These are phyloP conservation scores for Phaffia tasmanica DNA, from an alignment of 768 basidiomycete genomes.

Conservation along the genomic window DNA sequence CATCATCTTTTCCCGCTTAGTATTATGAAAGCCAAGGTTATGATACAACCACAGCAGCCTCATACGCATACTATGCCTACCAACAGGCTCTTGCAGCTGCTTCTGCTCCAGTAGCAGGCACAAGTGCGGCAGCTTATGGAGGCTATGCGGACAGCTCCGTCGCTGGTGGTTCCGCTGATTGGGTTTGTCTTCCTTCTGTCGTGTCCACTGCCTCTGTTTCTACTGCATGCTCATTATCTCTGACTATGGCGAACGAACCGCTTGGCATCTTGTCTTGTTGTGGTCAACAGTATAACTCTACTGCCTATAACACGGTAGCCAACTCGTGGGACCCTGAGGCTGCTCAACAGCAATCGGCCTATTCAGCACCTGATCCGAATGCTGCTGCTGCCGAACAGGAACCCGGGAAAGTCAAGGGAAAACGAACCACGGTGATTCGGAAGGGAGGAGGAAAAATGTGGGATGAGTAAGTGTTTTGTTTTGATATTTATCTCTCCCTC, in stretches of 20 bases:
- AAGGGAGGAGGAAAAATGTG: constrained; percentile 94
- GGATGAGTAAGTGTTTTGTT: constrained; percentile 53
- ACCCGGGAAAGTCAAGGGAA: constrained; percentile 65
- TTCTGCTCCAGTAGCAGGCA: not conserved
- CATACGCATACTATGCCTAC: constrained; percentile 15
- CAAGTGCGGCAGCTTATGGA: constrained; percentile 11
- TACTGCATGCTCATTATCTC: not conserved
- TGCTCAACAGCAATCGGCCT: constrained; percentile 7
- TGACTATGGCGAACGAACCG: not conserved
- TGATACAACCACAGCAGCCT: constrained; percentile 13
- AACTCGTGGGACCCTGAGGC: constrained; percentile 19
- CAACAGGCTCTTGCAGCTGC: constrained; percentile 17
- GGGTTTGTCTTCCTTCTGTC: not conserved
- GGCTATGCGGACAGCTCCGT: constrained; percentile 3
- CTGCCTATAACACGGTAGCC: constrained; percentile 3
- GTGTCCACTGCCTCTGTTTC: not conserved
- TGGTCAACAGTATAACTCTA: not conserved
- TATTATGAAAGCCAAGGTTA: constrained; percentile 26
- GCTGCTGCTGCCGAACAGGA: constrained; percentile 35
- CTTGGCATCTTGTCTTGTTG: not conserved
- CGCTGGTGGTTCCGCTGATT: constrained; percentile 4
- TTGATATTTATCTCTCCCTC: not conserved
- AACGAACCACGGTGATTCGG: constrained; percentile 81
- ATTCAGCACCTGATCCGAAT: not conserved
- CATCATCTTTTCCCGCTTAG: not conserved